Base-by-base conservation (phyloP, 2,329 filamentous ascomycete genomes). In the Aspergillus sergii region DNA sequence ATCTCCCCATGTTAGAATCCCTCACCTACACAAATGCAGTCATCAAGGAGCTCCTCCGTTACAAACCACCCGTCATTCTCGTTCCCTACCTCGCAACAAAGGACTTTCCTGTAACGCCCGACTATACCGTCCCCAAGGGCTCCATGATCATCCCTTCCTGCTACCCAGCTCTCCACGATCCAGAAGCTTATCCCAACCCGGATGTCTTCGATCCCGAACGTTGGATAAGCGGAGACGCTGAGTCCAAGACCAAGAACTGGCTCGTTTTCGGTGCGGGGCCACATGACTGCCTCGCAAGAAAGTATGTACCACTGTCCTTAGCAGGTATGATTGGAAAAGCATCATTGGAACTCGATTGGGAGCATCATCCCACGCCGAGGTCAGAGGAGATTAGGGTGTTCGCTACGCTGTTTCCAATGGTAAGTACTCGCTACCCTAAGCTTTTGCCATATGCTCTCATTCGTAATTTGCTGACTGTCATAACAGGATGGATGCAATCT, bases 251-350 rank as follows among this genome's bases (percentile, higher is more conserved):
- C 0, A 84, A 82, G 68, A 85, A 85, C 58, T 86, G 83, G 82
- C 75, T 86, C 1, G 83, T 86, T 0, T 86, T 86, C 66, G 84
- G 84, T 1, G 76, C 82, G 0, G 84, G 84, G 0, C 68, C 83
- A 0, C 84, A 86, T 64, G 81, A 84, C 28, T 85, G 83, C 62
- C 74, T 85, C 1, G 83, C 83, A 0, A 73, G 78, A 54, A 77
- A 74, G 58, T 86, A 85, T 63, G 83, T 85, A 16, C 83, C 81
- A 12, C 74, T 86, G 0, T 78, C 80, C 0, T 81, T 86, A 81
- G 80, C 82, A 0, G 79, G 72, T 2, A 84, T 85, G 81, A 83
- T 85, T 71, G 83, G 83, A 1, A 85, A 84, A 67, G 84, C 83
- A 0, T 71, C 80, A 6, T 45, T 86, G 60, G 81, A 85, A 60